phyloP scores from a whole-genome alignment of 2,329 filamentous ascomycete species.

The Penicillium sp. region DNA sequence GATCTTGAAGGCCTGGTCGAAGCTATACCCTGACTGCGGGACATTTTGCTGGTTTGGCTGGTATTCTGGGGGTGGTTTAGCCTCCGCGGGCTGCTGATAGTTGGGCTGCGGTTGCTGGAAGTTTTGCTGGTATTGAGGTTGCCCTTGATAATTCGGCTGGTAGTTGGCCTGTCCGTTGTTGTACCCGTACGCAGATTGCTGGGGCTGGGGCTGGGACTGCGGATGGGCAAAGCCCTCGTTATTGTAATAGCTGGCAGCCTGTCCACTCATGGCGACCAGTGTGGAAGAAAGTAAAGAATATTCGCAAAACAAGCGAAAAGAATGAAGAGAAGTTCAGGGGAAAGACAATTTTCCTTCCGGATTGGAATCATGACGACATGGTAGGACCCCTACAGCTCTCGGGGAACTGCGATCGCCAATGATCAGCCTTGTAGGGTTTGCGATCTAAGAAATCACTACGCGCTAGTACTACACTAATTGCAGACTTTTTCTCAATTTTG shows the following conservation, averaged over 20 bases:
- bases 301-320: not conserved
- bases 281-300: not conserved
- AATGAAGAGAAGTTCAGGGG: constrained; percentile 7
- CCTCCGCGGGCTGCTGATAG: constrained; percentile 18
- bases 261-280: constrained; percentile 36
- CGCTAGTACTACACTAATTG: not conserved
- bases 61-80: constrained; percentile 22
- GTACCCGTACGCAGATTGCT: constrained; percentile 15
- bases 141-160: constrained; percentile 14
- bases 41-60: constrained; percentile 32
- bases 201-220: constrained; percentile 10
- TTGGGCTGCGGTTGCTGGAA: constrained; percentile 1
- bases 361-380: constrained; percentile 25
- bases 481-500: not conserved
- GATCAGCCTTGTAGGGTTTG: constrained; percentile 8
- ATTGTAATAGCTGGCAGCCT: constrained; percentile 42
- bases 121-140: constrained; percentile 2
- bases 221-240: constrained; percentile 26
- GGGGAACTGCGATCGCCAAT: constrained; percentile 2
- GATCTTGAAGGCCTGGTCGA: constrained; percentile 81
- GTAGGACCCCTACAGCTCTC: not conserved
- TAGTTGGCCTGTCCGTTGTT: not conserved
- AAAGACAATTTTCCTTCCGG: constrained; percentile 17
- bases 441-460: not conserved
- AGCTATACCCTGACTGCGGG: constrained; percentile 47